These are phyloP conservation scores for Piper longum DNA, from an alignment of 164 flowering plant genomes.

Conservation along the genomic window DNA sequence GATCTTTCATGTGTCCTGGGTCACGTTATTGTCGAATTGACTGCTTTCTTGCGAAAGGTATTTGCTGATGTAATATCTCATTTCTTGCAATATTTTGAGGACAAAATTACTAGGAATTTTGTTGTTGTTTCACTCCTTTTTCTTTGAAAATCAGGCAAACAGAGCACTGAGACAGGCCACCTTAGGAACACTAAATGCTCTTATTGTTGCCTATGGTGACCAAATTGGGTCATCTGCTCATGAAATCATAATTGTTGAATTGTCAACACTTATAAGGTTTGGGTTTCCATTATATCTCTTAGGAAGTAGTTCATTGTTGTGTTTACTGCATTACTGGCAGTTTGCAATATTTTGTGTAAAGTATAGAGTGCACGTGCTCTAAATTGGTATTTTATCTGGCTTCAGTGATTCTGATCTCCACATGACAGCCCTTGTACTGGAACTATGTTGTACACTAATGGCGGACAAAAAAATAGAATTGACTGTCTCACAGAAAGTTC, in stretches of 20 bases:
- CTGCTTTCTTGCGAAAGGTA: constrained; percentile 92
- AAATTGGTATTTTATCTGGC: not conserved
- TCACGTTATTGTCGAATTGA: constrained; percentile 74
- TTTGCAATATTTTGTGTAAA: too few species aligned
- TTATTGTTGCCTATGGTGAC: constrained; percentile 90
- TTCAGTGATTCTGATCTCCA: constrained; percentile 94
- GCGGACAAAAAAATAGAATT: constrained; percentile 64
- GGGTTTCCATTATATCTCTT: not conserved
- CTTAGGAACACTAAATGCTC: constrained; percentile 79
- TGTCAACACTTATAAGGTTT: constrained; percentile 87
- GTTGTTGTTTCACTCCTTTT: not conserved
- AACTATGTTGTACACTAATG: constrained; percentile 97
- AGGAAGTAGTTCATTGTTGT: not conserved
- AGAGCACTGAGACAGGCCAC: constrained; percentile 92
- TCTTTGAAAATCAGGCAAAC: constrained; percentile 49
- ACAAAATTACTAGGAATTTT: not conserved
- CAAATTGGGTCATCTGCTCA: constrained; percentile 72
- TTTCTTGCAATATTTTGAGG: not conserved
- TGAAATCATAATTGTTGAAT: constrained; percentile 88
- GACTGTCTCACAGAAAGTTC: constrained; percentile 81
- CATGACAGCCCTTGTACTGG: constrained; percentile 94
- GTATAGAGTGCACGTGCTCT: not conserved
- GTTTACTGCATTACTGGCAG: not conserved
- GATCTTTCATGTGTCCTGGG: constrained; percentile 82
- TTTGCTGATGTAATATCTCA: not conserved